Conservation (phyloP, 2,329 filamentous ascomycete genomes). For the Sarocladiaceae sp. region DNA sequence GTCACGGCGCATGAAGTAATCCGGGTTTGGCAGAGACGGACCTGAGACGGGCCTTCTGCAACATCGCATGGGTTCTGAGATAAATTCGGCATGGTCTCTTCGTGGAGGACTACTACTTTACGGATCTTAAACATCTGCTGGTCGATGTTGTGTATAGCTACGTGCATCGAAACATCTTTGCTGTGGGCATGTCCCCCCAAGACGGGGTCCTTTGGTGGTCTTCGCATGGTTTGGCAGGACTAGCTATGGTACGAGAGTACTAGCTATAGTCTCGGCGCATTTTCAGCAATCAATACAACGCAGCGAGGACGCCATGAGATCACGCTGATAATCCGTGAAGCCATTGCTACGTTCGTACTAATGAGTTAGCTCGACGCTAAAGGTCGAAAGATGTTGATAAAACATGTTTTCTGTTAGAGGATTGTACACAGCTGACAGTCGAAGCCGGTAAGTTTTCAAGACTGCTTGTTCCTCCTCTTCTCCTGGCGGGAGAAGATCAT, state of each 20-base stretch:
- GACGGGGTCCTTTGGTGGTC: no score
- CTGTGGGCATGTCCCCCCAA: neutral
- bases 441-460: neutral
- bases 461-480: constrained; percentile 17
- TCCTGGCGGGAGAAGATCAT: constrained; percentile 30
- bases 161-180: neutral
- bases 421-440: no score
- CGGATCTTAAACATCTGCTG: neutral
- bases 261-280: no score
- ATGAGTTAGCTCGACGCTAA: no score
- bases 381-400: no score
- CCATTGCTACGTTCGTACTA: no score
- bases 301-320: no score
- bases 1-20: neutral
- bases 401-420: no score
- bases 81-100: neutral
- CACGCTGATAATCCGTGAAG: no score
- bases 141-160: neutral
- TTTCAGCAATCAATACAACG: no score
- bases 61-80: neutral
- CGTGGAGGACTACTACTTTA: neutral
- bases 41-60: neutral
- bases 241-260: no score
- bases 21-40: neutral
- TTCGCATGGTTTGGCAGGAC: no score